Evolutionary conservation across 192 early-diverging fungal genomes (phyloP).

Genomic region (Rhizophlyctis rosea): DNA sequence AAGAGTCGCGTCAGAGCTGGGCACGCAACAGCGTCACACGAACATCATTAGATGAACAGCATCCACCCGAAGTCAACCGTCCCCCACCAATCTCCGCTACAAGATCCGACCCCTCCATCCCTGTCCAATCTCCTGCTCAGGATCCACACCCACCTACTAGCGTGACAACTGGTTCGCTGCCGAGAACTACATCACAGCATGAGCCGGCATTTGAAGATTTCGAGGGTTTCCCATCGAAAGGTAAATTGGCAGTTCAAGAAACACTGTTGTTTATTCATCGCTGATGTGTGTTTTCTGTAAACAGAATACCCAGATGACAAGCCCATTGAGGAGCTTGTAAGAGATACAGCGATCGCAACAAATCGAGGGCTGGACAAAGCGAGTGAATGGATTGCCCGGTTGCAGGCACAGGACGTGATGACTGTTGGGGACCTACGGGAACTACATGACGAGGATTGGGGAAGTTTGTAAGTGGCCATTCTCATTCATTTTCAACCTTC

Average conservation of each 20-base stretch:
- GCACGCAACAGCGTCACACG: constrained; percentile 22
- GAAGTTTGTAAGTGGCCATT: constrained; percentile 40
- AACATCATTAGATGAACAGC: no score
- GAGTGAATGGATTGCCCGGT: constrained; percentile 63
- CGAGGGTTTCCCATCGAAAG: constrained; percentile 37
- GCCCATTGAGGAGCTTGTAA: constrained; percentile 67
- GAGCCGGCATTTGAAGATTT: constrained; percentile 28
- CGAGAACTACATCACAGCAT: constrained; percentile 27
- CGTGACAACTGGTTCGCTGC: no score
- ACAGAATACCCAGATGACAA: constrained; percentile 53
- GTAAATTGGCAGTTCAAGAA: constrained; percentile 22
- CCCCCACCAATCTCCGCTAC: neutral
- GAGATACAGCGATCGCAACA: constrained; percentile 62
- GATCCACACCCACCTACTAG: no score
- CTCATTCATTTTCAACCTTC: neutral
- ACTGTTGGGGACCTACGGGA: constrained; percentile 73
- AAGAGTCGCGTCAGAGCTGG: constrained; percentile 46
- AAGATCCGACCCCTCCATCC: neutral
- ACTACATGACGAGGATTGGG: constrained; percentile 73
- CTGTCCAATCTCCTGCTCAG: neutral
- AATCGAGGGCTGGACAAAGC: constrained; percentile 70
- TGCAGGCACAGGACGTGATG: constrained; percentile 74
- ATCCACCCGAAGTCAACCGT: no score
- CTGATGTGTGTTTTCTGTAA: neutral
- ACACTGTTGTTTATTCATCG: neutral